A percentile compares a stretch with the other conserved stretches of the same genome.
These are phyloP conservation scores for Rhamnella rubrinervis DNA, from an alignment of 331 rosid species.

Conservation along the genomic window DNA sequence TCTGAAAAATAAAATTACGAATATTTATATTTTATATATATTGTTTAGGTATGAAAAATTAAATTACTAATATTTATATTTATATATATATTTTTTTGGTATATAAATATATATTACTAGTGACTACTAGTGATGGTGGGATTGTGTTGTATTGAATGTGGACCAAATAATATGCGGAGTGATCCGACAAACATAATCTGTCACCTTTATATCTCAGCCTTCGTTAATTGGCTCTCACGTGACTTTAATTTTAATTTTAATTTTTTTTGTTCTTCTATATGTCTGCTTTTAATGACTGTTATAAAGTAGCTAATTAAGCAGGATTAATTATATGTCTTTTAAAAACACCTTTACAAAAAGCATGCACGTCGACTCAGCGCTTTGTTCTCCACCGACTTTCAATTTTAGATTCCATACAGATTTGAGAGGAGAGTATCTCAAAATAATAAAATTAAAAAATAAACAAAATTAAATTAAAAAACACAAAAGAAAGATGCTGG, in stretches of 20 bases:
- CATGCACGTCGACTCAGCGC: conserved; percentile 12
- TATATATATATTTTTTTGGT: too few species aligned
- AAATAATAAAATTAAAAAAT: not conserved
- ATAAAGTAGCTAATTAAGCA: not conserved
- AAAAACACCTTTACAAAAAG: conserved; percentile 16
- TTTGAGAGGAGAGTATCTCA: too few species aligned
- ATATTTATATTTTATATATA: too few species aligned
- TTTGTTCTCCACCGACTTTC: conserved; percentile 19
- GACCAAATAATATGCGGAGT: not conserved
- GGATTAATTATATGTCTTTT: not conserved
- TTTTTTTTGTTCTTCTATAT: not conserved
- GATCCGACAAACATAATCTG: not conserved
- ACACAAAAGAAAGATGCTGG: not conserved
- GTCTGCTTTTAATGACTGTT: not conserved
- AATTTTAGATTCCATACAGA: conserved; percentile 4
- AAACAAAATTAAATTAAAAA: conserved; percentile 4
- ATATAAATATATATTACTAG: too few species aligned
- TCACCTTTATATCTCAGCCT: too few species aligned
- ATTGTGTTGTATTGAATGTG: conserved; percentile 28
- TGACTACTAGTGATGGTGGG: conserved; percentile 9
- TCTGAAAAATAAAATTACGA: too few species aligned
- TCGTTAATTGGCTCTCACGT: too few species aligned
- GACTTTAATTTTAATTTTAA: not conserved
- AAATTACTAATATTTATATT: too few species aligned
- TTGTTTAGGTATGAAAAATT: too few species aligned